These are phyloP conservation scores for Tylopilus felleus DNA, from an alignment of 768 basidiomycete genomes.

Conservation along the genomic window DNA sequence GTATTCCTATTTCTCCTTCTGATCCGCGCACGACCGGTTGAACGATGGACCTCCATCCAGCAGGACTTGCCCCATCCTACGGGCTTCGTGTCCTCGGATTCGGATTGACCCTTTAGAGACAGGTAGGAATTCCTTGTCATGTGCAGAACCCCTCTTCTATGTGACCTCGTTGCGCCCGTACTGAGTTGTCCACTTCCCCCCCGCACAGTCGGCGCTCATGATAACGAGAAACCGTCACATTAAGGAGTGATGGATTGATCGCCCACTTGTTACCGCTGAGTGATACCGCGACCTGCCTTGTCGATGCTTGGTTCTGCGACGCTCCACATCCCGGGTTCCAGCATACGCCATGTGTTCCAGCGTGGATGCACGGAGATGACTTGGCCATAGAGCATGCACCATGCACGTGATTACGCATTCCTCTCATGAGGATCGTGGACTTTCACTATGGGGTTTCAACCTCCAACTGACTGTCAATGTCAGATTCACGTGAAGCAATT, in stretches of 20 bases:
- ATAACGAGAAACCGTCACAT: slow-evolving; percentile 12
- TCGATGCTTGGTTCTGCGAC: slow-evolving; percentile 1
- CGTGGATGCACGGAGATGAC: slow-evolving; percentile 26
- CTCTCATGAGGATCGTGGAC: neutral
- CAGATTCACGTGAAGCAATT: neutral
- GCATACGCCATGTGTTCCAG: neutral
- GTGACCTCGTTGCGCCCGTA: neutral
- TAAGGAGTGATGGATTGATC: slow-evolving; percentile 5
- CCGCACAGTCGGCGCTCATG: slow-evolving; percentile 20
- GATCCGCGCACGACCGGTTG: slow-evolving; percentile 17
- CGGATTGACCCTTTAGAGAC: neutral
- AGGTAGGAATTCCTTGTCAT: neutral
- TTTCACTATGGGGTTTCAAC: neutral
- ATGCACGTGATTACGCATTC: slow-evolving; percentile 3
- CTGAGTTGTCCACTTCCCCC: neutral
- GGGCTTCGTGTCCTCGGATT: neutral
- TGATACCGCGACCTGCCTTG: slow-evolving; percentile 4
- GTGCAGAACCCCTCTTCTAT: neutral
- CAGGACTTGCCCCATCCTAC: neutral
- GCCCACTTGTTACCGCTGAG: slow-evolving; percentile 21
- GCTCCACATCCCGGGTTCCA: neutral
- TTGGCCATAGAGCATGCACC: neutral
- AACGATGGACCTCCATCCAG: slow-evolving; percentile 5
- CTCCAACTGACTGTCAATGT: neutral
- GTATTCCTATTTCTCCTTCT: slow-evolving; percentile 13